Base-by-base conservation (phyloP, 345 rosid species). In the Eucalyptus paniculata region DNA sequence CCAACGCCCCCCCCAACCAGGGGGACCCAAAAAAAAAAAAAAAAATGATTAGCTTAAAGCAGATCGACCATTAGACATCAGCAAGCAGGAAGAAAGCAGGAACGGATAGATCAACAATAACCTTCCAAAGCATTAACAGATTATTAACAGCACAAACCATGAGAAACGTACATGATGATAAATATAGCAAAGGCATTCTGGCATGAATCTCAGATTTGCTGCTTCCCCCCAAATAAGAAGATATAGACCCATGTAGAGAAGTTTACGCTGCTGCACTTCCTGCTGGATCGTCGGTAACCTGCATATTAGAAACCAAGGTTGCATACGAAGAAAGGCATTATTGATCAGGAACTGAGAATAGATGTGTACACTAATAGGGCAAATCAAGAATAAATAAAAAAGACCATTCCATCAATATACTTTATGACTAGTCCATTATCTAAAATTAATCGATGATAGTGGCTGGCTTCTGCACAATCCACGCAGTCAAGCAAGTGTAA, bases 201-300 rank as follows among this genome's bases (percentile, higher is more conserved):
- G 99, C 99, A 98, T 97, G 93, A 96, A 98, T 94, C 99, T 95
- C 93, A 98, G 93, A 93, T 98, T 98, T 17, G 99, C 99, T 90
- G 99, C 99, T 93, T 98, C 99, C 87, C 99, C 99, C 99, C 99
- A 98, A 87, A 98, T 98, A 86, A 98, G 93, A 92, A 97, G 99
- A 94, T 96, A 98, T 50, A 98, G 92, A 89, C 96, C 99, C 97
- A 97, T 97, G 92, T 98, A 97, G 24, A 98, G 91, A 91, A 98
- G 93, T 89, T 96, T 98, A 42, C 97, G 95, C 89, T 98, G 99
- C 91, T 96, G 99, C 93, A 94, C 96, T 91, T 97, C 98, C 91
- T 96, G 99, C 87, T 95, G 98, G 90, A 95, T 98, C 58, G 97
- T 94, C 23, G 97, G 99, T 92, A 94, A 93, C 97, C 99, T 98